Percentiles rank a stretch among this genome's conserved stretches.
Evolutionary conservation across 1,139 yeast genomes (phyloP).

Genomic region (Yamadazyma atlantica): DNA sequence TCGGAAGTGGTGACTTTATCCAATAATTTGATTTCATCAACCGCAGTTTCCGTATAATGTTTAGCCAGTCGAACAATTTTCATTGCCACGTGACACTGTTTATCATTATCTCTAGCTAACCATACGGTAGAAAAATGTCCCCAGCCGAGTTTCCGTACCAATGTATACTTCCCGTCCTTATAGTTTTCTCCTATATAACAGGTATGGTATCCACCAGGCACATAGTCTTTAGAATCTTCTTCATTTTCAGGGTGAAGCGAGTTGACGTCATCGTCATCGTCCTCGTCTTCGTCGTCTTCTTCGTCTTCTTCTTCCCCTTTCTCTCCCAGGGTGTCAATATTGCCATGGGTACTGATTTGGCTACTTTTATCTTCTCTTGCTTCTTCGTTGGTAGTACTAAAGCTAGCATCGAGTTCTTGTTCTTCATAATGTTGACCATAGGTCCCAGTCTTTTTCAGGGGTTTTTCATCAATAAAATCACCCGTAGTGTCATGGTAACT

Average conservation of each 20-base stretch:
- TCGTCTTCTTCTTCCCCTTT: conserved; percentile 28
- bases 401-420: neutral
- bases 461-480: conserved; percentile 1
- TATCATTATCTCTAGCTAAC: conserved; percentile 54
- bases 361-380: conserved; percentile 1
- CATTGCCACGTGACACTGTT: conserved; percentile 71
- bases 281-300: conserved; percentile 44
- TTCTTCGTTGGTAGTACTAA: neutral
- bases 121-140: conserved; percentile 54
- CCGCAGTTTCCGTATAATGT: conserved; percentile 80
- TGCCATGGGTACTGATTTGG: conserved; percentile 10
- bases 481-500: conserved; percentile 5
- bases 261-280: conserved; percentile 33
- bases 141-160: conserved; percentile 71
- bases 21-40: conserved; percentile 75
- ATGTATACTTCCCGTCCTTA: conserved; percentile 56
- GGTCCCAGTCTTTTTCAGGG: neutral
- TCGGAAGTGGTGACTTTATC: conserved; percentile 46
- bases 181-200: conserved; percentile 74
- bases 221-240: conserved; percentile 69
- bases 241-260: conserved; percentile 53
- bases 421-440: conserved; percentile 1
- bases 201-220: conserved; percentile 86
- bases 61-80: conserved; percentile 79
- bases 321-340: conserved; percentile 9